These are phyloP conservation scores for Wickerhamiella dianesei DNA, from an alignment of 805 yeast genomes.

Conservation along the genomic window DNA sequence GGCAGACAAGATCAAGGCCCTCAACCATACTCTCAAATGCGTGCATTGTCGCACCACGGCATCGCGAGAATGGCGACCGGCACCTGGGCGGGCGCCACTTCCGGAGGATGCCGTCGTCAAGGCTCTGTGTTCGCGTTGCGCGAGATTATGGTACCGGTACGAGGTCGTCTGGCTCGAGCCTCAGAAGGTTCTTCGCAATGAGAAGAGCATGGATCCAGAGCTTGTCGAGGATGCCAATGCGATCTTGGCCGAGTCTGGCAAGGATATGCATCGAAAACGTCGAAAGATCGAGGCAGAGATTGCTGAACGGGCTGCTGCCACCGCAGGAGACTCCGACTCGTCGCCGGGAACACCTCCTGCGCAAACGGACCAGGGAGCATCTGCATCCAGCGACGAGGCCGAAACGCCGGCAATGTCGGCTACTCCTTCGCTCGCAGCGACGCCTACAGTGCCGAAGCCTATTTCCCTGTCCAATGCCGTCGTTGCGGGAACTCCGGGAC, in stretches of 20 bases:
- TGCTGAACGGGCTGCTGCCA: background rate
- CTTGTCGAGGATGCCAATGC: constrained; percentile 37
- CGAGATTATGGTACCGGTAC: constrained; percentile 80
- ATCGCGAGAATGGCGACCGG: constrained; percentile 54
- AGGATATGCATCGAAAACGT: constrained; percentile 1
- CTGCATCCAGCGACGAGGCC: background rate
- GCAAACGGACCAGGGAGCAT: background rate
- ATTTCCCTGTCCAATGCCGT: too few relatives aligned
- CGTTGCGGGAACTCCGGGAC: constrained; percentile 1
- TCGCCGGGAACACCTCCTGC: background rate
- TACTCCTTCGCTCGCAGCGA: background rate
- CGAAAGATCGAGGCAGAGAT: background rate
- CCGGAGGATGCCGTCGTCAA: constrained; percentile 26
- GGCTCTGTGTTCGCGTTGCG: constrained; percentile 78
- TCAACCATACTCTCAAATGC: constrained; percentile 41
- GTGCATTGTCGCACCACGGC: constrained; percentile 50
- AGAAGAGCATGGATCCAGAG: constrained; percentile 50
- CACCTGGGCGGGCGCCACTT: constrained; percentile 42
- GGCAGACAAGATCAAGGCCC: constrained; percentile 32
- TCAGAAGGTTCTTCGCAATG: constrained; percentile 36
- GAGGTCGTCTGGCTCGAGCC: constrained; percentile 83
- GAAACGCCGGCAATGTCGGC: background rate
- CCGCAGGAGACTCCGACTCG: background rate
- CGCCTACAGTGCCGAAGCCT: background rate
- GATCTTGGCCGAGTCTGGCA: constrained; percentile 21